A percentile compares a stretch with the other conserved stretches of the same genome.
Evolutionary conservation across 345 rosid genomes (phyloP).

Genomic region (Theobroma cacao): DNA sequence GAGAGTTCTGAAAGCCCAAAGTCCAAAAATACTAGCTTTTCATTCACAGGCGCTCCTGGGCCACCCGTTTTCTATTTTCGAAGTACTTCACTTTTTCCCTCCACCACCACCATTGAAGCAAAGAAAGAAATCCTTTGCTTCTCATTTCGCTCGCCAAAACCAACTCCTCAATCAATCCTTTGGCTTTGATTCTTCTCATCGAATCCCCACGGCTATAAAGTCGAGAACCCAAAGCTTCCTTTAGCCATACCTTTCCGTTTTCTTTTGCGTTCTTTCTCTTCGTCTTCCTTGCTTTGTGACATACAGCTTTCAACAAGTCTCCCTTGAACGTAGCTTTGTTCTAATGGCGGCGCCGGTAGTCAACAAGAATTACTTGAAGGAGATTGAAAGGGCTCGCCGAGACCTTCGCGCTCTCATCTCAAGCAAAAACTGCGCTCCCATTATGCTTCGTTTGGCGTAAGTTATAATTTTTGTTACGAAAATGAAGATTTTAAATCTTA

Average conservation of each 20-base stretch:
- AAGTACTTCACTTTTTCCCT: no score
- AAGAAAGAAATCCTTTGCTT: neutral
- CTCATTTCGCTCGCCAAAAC: neutral
- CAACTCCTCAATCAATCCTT: slow-evolving; percentile 4
- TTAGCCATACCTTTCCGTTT: no score
- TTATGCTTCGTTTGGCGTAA: slow-evolving; percentile 96
- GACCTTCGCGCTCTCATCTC: slow-evolving; percentile 77
- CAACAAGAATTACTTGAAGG: slow-evolving; percentile 56
- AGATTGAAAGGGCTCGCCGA: slow-evolving; percentile 68
- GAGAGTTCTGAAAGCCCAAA: neutral
- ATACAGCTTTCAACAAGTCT: no score
- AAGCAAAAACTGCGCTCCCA: slow-evolving; percentile 63
- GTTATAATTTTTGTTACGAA: neutral
- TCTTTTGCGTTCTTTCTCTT: no score
- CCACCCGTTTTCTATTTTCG: no score
- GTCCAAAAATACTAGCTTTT: no score
- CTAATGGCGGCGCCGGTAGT: slow-evolving; percentile 37
- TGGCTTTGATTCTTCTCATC: neutral
- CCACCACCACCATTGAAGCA: no score
- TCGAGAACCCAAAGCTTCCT: no score
- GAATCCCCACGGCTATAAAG: neutral
- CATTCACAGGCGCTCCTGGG: no score
- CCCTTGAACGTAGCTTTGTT: neutral
- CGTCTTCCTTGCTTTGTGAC: no score
- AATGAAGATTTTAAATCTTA: neutral